These are phyloP conservation scores for Orbilia ellipsospora DNA, from an alignment of 2,329 filamentous ascomycete species.

Conservation along the genomic window DNA sequence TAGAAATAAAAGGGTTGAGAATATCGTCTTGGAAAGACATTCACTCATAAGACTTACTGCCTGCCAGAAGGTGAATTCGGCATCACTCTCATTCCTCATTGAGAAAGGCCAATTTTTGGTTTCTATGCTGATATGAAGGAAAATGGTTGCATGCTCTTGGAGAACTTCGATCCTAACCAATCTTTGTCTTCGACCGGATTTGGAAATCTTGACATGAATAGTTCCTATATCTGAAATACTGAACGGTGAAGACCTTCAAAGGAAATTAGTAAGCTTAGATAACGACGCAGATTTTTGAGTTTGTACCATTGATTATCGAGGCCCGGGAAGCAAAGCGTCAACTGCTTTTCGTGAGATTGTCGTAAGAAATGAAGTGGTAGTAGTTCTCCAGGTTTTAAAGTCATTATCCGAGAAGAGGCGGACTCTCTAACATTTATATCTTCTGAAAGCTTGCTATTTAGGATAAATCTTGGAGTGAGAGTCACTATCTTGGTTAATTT, in stretches of 20 bases:
- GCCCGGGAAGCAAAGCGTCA: constrained; percentile 91
- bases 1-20: constrained; percentile 26
- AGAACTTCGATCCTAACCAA: constrained; percentile 88
- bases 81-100: constrained; percentile 97
- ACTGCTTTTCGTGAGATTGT: constrained; percentile 82
- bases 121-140: constrained; percentile 88
- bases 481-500: constrained; percentile 97
- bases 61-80: constrained; percentile 96
- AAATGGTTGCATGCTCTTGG: constrained; percentile 92
- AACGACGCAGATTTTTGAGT: neutral
- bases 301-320: constrained; percentile 87
- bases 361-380: constrained; percentile 91
- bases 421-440: constrained; percentile 92
- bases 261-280: neutral
- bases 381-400: constrained; percentile 79
- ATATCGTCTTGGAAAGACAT: too few relatives aligned
- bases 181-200: constrained; percentile 86
- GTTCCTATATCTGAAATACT: constrained; percentile 95
- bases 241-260: constrained; percentile 79
- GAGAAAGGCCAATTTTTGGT: constrained; percentile 98
- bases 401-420: constrained; percentile 76
- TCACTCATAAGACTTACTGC: constrained; percentile 65
- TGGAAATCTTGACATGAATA: constrained; percentile 91
- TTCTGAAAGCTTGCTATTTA: constrained; percentile 92
- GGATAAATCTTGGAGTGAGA: constrained; percentile 87